Evolutionary conservation across 257 asterid genomes (phyloP).

Genomic region (Jasminum sambac): DNA sequence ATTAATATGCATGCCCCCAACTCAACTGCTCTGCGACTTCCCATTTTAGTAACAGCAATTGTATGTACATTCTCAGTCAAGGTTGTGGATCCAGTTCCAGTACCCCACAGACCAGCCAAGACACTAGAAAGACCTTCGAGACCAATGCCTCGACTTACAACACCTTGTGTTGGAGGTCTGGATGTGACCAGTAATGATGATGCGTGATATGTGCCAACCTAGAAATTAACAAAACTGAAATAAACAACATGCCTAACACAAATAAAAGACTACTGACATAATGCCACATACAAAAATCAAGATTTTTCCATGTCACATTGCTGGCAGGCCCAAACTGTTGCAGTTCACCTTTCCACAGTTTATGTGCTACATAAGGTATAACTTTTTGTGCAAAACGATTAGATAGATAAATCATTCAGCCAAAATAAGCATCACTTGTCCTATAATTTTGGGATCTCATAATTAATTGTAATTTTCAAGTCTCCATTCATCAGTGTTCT

Average conservation of each 20-base stretch:
- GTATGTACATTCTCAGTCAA: conserved; percentile 98
- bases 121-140: conserved; percentile 95
- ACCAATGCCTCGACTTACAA: conserved; percentile 94
- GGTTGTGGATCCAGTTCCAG: conserved; percentile 89
- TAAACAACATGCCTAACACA: conserved; percentile 7
- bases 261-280: not conserved
- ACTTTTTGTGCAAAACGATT: not conserved
- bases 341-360: not conserved
- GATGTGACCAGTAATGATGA: conserved; percentile 92
- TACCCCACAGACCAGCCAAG: conserved; percentile 98
- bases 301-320: not conserved
- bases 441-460: not conserved
- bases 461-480: not conserved
- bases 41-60: conserved; percentile 98
- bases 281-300: not conserved
- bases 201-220: conserved; percentile 99
- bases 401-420: not conserved
- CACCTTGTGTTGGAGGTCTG: conserved; percentile 95
- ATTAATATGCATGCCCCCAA: conserved; percentile 81
- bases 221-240: conserved; percentile 17
- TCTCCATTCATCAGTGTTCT: not conserved
- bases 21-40: conserved; percentile 91
- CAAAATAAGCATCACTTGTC: not conserved
- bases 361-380: not conserved
- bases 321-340: not conserved